Evolutionary conservation across 768 basidiomycete genomes (phyloP).

Genomic region (Lanmaoa rubissima): DNA sequence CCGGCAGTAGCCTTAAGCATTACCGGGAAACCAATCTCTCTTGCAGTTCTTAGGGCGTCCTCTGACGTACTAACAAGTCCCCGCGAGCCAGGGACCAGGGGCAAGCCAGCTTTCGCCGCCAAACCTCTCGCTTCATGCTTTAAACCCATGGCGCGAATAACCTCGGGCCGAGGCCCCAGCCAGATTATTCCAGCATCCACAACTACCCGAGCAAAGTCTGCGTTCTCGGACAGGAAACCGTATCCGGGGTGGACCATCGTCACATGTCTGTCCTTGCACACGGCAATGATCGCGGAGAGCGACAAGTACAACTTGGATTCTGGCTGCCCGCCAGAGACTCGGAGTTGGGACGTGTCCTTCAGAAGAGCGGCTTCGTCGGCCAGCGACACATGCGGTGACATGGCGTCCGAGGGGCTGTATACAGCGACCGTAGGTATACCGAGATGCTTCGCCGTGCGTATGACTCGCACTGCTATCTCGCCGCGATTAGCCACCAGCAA

Average conservation of each 20-base stretch:
- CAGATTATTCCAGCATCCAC: constrained; percentile 50
- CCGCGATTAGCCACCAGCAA: constrained; percentile 70
- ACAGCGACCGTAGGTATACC: constrained; percentile 55
- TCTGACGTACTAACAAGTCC: constrained; percentile 42
- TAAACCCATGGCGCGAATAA: constrained; percentile 55
- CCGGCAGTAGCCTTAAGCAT: constrained; percentile 69
- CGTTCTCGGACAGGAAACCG: constrained; percentile 66
- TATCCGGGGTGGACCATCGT: constrained; percentile 64
- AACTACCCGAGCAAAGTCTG: constrained; percentile 49
- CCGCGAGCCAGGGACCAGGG: constrained; percentile 56
- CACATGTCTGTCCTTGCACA: constrained; percentile 40
- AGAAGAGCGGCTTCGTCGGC: constrained; percentile 51
- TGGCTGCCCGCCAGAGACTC: constrained; percentile 14
- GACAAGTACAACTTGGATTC: constrained; percentile 49
- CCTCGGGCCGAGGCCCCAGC: constrained; percentile 52
- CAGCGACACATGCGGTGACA: constrained; percentile 54
- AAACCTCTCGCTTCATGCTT: constrained; percentile 57
- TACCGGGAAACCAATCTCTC: constrained; percentile 53
- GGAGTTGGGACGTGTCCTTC: constrained; percentile 12
- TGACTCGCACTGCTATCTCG: constrained; percentile 66
- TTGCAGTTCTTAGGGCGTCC: constrained; percentile 42
- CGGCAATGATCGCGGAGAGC: constrained; percentile 36
- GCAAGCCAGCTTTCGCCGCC: constrained; percentile 47
- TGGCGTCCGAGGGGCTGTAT: constrained; percentile 57
- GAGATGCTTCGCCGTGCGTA: constrained; percentile 53